Conservation (phyloP, 176 grass and related monocot genomes). For the Chloris gayana region DNA sequence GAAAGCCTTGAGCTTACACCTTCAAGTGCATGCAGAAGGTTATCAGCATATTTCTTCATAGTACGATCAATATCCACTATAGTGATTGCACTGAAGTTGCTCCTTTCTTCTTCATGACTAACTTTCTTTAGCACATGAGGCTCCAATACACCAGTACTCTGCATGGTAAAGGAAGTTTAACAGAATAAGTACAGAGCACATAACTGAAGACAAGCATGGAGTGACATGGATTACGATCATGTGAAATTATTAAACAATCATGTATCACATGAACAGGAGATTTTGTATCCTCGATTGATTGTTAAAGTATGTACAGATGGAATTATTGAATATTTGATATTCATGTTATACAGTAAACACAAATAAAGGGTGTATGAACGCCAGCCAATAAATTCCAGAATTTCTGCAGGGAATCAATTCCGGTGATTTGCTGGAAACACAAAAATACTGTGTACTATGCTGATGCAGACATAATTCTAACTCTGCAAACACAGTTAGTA, state of each 20-base stretch:
- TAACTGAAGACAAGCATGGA: conserved; percentile 11
- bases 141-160: conserved; percentile 54
- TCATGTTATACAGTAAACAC: not conserved
- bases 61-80: conserved; percentile 75
- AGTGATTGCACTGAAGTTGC: conserved; percentile 43
- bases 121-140: conserved; percentile 56
- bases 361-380: not conserved
- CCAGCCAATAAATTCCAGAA: not conserved
- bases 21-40: conserved; percentile 75
- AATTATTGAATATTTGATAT: not conserved
- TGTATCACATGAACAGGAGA: not conserved
- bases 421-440: not conserved
- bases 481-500: not conserved
- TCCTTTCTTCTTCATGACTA: conserved; percentile 62
- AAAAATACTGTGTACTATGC: not conserved
- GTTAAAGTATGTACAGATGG: conserved; percentile 1
- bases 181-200: conserved; percentile 16
- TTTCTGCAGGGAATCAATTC: not conserved
- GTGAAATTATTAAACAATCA: not conserved
- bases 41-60: conserved; percentile 90
- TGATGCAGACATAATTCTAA: not conserved
- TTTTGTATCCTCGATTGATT: conserved; percentile 4
- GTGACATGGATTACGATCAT: not conserved
- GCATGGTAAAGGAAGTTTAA: not conserved
- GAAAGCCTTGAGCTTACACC: conserved; percentile 72